Percentiles rank a stretch among this genome's conserved stretches.
Evolutionary conservation across 305 asterid genomes (phyloP).

Genomic region (Stenogyne calaminthoides): DNA sequence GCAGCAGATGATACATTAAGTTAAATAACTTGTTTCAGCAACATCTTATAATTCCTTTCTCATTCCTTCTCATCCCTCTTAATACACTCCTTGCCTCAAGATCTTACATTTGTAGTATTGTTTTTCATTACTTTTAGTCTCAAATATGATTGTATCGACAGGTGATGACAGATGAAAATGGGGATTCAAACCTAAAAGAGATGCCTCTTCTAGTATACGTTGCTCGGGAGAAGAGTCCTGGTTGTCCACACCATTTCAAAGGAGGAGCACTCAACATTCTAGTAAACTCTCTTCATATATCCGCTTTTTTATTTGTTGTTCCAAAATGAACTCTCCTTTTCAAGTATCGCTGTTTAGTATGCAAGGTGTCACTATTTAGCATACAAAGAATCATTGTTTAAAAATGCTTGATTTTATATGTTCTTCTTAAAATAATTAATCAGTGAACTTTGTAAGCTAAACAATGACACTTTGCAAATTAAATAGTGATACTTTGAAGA

Average conservation of each 20-base stretch:
- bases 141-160: constrained; percentile 26
- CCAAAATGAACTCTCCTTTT: too few relatives aligned
- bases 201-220: constrained; percentile 70
- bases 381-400: too few relatives aligned
- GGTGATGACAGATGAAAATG: constrained; percentile 45
- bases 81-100: background rate
- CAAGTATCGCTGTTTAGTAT: too few relatives aligned
- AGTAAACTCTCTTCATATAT: constrained; percentile 26
- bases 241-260: constrained; percentile 62
- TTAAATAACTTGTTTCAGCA: background rate
- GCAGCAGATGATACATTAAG: background rate
- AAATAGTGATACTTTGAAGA: too few relatives aligned
- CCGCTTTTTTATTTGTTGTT: background rate
- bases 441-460: too few relatives aligned
- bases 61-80: background rate
- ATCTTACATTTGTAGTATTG: background rate
- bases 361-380: too few relatives aligned
- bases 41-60: background rate
- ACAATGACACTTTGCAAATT: too few relatives aligned
- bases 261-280: constrained; percentile 73
- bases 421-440: too few relatives aligned
- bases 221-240: constrained; percentile 66
- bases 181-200: constrained; percentile 26
- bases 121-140: background rate
- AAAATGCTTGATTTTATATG: too few relatives aligned